phyloP scores from a whole-genome alignment of 176 grass and related monocot species.

The Ensete glaucum region DNA sequence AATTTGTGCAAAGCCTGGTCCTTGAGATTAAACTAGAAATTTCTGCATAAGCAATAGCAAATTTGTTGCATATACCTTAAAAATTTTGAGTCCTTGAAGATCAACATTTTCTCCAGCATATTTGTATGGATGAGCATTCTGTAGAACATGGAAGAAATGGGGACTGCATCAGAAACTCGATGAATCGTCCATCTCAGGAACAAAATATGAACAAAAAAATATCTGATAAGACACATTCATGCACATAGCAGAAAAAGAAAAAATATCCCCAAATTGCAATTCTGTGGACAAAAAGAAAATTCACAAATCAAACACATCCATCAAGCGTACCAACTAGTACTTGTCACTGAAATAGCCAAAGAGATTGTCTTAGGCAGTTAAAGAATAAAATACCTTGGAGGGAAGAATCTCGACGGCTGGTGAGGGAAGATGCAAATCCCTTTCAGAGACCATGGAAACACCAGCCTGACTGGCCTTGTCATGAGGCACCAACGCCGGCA shows the following conservation, averaged over 20 bases:
- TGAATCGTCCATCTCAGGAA: not conserved
- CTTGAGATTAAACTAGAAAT: not conserved
- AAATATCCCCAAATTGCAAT: not conserved
- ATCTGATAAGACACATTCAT: not conserved
- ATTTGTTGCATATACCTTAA: constrained; percentile 36
- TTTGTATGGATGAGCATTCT: constrained; percentile 82
- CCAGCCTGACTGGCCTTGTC: constrained; percentile 34
- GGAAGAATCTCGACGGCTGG: constrained; percentile 86
- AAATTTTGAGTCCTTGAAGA: constrained; percentile 58
- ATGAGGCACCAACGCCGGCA: constrained; percentile 59
- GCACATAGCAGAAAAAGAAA: too few relatives aligned
- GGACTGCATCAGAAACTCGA: not conserved
- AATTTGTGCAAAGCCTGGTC: not conserved
- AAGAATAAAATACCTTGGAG: constrained; percentile 46
- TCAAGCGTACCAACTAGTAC: not conserved
- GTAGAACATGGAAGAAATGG: constrained; percentile 5
- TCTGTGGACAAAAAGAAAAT: too few relatives aligned
- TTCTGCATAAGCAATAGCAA: not conserved
- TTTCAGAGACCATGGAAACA: constrained; percentile 71
- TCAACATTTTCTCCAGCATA: constrained; percentile 86
- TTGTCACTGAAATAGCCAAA: not conserved
- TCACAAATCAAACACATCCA: too few relatives aligned
- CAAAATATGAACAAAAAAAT: not conserved
- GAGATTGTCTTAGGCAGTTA: not conserved
- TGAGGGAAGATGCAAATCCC: constrained; percentile 70